A percentile compares a stretch with the other conserved stretches of the same genome.
These are phyloP conservation scores for Tetrapisispora arboricola DNA, from an alignment of 805 yeast genomes.

Conservation along the genomic window DNA sequence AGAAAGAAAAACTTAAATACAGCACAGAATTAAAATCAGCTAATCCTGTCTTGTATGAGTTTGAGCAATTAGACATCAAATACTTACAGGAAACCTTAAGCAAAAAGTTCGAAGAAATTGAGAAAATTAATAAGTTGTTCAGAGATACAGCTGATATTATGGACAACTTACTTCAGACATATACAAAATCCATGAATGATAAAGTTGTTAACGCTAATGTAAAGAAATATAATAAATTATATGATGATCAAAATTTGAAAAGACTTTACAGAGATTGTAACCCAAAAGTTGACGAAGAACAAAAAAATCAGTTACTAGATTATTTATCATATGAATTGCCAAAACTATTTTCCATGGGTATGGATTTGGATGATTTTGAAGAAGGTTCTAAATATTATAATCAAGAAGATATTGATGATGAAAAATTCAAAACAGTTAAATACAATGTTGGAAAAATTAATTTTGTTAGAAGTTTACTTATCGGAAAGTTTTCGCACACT, in stretches of 20 bases:
- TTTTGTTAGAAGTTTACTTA: conserved; percentile 18
- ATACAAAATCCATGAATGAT: conserved; percentile 79
- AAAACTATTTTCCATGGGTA: conserved; percentile 13
- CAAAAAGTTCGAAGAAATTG: conserved; percentile 11
- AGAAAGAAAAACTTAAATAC: conserved; percentile 12
- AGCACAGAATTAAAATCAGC: conserved; percentile 10
- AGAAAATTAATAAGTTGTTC: conserved; percentile 14
- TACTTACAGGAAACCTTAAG: conserved; percentile 8
- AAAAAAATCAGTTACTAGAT: conserved; percentile 16
- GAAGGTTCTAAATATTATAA: conserved; percentile 9
- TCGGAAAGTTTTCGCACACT: conserved; percentile 17
- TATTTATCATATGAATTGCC: conserved; percentile 24
- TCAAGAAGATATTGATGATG: neutral
- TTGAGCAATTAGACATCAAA: conserved; percentile 12
- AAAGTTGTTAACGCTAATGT: conserved; percentile 73
- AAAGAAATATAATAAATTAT: conserved; percentile 37
- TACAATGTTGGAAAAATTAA: conserved; percentile 20
- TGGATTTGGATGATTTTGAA: conserved; percentile 5
- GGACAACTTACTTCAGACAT: conserved; percentile 40
- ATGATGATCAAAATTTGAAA: conserved; percentile 13
- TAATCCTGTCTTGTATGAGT: conserved; percentile 18
- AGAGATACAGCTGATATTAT: conserved; percentile 31
- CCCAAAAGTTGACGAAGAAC: conserved; percentile 15
- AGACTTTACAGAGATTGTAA: conserved; percentile 8
- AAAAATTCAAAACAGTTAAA: conserved; percentile 1